phyloP scores from a whole-genome alignment of 345 rosid species.

The Lepidium africanum region DNA sequence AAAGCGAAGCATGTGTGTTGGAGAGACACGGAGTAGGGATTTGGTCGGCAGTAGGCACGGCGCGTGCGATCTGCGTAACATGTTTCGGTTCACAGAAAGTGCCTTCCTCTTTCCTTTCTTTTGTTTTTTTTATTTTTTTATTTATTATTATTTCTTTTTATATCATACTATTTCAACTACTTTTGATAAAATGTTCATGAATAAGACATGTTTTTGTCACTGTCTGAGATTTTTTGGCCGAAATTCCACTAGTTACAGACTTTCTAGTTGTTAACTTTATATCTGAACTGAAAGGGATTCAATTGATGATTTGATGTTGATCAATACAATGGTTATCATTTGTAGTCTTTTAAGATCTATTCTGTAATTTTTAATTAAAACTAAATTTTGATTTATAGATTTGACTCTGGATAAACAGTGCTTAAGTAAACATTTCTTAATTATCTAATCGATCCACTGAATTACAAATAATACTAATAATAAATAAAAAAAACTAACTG shows the following conservation, averaged over 20 bases:
- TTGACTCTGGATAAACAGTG: background rate
- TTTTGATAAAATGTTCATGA: background rate
- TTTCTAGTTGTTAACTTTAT: background rate
- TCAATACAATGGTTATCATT: no score
- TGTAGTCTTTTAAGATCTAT: no score
- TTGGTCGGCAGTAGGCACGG: conserved; percentile 33
- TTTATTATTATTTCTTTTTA: background rate
- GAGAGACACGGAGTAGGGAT: conserved; percentile 20
- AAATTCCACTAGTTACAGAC: background rate
- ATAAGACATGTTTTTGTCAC: conserved; percentile 1
- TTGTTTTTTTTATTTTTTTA: background rate
- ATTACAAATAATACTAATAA: background rate
- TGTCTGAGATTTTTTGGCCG: background rate
- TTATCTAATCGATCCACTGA: background rate
- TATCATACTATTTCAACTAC: background rate
- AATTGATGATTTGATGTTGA: background rate
- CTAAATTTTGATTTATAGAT: background rate
- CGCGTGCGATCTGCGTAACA: conserved; percentile 25
- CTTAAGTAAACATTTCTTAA: no score
- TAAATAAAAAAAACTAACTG: background rate
- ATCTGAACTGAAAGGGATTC: background rate
- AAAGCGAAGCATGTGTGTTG: conserved; percentile 21
- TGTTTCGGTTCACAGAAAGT: conserved; percentile 28
- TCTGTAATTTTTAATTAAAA: no score
- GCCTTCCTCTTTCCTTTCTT: background rate